A percentile compares a stretch with the other conserved stretches of the same genome.
These are phyloP conservation scores for Sanghuangporus weigelae DNA, from an alignment of 1,284 basidiomycete species.

Conservation along the genomic window DNA sequence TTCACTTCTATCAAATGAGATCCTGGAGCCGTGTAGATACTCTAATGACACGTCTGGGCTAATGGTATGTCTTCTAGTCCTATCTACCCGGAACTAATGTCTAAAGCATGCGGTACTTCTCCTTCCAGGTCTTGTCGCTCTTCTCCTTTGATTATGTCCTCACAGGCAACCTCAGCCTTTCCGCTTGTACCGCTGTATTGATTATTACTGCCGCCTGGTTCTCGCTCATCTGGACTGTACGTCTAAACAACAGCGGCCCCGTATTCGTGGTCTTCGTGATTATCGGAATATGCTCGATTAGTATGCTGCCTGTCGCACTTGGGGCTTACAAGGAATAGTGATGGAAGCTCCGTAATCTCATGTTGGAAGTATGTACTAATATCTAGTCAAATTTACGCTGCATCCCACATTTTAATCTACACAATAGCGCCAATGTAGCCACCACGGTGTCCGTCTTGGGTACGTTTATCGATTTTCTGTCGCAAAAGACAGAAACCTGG, in stretches of 20 bases:
- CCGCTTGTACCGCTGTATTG: slow-evolving; percentile 55
- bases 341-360: slow-evolving; percentile 64
- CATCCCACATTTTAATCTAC: neutral
- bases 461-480: slow-evolving; percentile 28
- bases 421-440: slow-evolving; percentile 54
- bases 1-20: slow-evolving; percentile 58
- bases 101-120: slow-evolving; percentile 52
- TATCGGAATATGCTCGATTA: slow-evolving; percentile 58
- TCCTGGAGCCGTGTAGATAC: slow-evolving; percentile 70
- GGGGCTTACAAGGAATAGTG: slow-evolving; percentile 77
- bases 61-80: slow-evolving; percentile 28
- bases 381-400: neutral
- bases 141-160: slow-evolving; percentile 70
- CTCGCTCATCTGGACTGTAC: slow-evolving; percentile 71
- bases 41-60: slow-evolving; percentile 57
- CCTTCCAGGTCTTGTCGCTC: slow-evolving; percentile 61
- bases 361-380: slow-evolving; percentile 44
- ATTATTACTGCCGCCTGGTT: slow-evolving; percentile 59
- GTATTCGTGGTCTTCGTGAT: slow-evolving; percentile 63
- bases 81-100: neutral
- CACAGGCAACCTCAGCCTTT: slow-evolving; percentile 59
- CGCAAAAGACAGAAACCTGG: slow-evolving; percentile 1
- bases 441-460: slow-evolving; percentile 60
- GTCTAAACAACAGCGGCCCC: slow-evolving; percentile 48
- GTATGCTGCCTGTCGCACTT: slow-evolving; percentile 67